Percentiles rank a stretch among this genome's conserved stretches.
Evolutionary conservation across 257 asterid genomes (phyloP).

Genomic region (Scutellaria minor): DNA sequence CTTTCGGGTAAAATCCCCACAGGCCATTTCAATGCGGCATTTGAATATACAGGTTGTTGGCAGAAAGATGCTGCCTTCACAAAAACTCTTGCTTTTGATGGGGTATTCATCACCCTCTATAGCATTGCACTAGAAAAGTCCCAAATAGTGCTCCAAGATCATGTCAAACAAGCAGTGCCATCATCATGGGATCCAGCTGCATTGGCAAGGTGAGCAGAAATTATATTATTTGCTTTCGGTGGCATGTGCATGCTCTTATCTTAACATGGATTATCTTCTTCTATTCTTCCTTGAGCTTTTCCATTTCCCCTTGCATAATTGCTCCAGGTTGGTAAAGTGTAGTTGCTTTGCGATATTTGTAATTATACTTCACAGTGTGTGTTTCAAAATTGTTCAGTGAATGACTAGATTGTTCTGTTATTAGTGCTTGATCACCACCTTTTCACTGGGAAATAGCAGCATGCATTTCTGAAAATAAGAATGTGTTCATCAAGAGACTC

Average conservation of each 20-base stretch:
- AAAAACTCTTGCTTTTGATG: constrained; percentile 79
- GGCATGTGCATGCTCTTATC: background rate
- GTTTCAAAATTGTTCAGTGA: background rate
- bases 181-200: constrained; percentile 89
- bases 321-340: background rate
- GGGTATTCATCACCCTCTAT: constrained; percentile 69
- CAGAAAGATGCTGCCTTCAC: constrained; percentile 89
- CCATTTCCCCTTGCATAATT: background rate
- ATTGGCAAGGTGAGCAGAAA: constrained; percentile 60
- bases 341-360: background rate
- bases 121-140: constrained; percentile 76
- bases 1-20: constrained; percentile 81
- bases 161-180: constrained; percentile 76
- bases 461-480: constrained; percentile 13
- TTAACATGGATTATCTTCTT: background rate
- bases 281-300: constrained; percentile 6
- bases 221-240: constrained; percentile 9
- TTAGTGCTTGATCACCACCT: background rate
- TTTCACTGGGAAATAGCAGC: background rate
- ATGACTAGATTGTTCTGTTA: background rate
- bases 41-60: constrained; percentile 78
- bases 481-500: background rate
- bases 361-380: background rate
- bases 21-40: constrained; percentile 83
- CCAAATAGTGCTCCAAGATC: constrained; percentile 61